phyloP scores from a whole-genome alignment of 2,329 filamentous ascomycete species.

The Colletotrichum sp. region DNA sequence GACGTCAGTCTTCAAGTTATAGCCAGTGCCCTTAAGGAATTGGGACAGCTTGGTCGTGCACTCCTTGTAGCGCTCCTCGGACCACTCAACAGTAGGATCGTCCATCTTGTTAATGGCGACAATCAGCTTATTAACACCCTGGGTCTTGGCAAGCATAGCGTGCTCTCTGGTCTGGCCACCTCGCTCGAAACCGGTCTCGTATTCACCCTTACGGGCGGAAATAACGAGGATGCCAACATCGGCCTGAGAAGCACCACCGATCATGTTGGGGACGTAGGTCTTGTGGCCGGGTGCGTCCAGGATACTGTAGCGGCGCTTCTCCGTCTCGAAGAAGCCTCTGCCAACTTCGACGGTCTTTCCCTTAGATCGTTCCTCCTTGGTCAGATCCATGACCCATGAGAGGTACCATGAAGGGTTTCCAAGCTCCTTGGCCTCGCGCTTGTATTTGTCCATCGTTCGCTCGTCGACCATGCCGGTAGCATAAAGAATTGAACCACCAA shows the following conservation, averaged over 20 bases:
- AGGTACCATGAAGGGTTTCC: slow-evolving; percentile 99
- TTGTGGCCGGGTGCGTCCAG: slow-evolving; percentile 97
- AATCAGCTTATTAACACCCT: slow-evolving; percentile 95
- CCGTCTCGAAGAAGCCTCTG: slow-evolving; percentile 94
- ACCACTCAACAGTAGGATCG: slow-evolving; percentile 95
- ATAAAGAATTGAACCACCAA: slow-evolving; percentile 92
- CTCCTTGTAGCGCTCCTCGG: slow-evolving; percentile 88
- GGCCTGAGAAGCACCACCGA: slow-evolving; percentile 90
- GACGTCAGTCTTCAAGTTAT: slow-evolving; percentile 92
- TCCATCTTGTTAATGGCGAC: slow-evolving; percentile 99
- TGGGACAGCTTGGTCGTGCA: slow-evolving; percentile 86
- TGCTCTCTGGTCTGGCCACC: slow-evolving; percentile 97
- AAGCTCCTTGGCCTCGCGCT: slow-evolving; percentile 92
- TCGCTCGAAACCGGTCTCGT: slow-evolving; percentile 96
- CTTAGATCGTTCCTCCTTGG: slow-evolving; percentile 93
- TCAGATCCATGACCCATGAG: slow-evolving; percentile 97
- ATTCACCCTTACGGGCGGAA: slow-evolving; percentile 95
- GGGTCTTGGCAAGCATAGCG: slow-evolving; percentile 96
- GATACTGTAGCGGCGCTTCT: slow-evolving; percentile 95
- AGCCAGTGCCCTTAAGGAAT: slow-evolving; percentile 91
- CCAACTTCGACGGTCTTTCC: slow-evolving; percentile 99
- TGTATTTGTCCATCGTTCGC: slow-evolving; percentile 97
- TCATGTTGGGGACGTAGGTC: slow-evolving; percentile 98
- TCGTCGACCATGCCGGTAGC: slow-evolving; percentile 99
- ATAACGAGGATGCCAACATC: slow-evolving; percentile 96